A percentile compares a stretch with the other conserved stretches of the same genome.
These are phyloP conservation scores for Fistulifera pelliculosa DNA, from an alignment of 108 stramenopile genomes.

Conservation along the genomic window DNA sequence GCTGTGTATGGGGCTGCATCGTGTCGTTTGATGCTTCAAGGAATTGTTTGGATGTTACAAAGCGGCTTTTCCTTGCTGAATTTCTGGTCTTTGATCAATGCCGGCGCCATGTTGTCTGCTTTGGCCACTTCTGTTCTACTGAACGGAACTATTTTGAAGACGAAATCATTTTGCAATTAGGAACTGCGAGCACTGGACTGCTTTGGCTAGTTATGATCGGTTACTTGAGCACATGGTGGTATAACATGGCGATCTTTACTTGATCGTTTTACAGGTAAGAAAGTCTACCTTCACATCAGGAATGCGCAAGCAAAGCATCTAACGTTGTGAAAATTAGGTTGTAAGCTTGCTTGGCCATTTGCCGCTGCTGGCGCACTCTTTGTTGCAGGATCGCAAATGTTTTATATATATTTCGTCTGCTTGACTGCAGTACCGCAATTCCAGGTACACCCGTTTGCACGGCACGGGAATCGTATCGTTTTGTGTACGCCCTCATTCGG, in stretches of 20 bases:
- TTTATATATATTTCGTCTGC: slow-evolving; percentile 20
- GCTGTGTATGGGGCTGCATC: background rate
- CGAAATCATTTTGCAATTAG: slow-evolving; percentile 10
- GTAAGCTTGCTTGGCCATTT: slow-evolving; percentile 30
- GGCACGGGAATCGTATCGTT: slow-evolving; percentile 19
- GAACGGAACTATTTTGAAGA: slow-evolving; percentile 2
- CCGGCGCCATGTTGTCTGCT: slow-evolving; percentile 15
- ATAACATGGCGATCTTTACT: slow-evolving; percentile 33
- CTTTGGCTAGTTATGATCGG: slow-evolving; percentile 33
- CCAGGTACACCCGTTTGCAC: slow-evolving; percentile 16
- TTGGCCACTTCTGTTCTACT: slow-evolving; percentile 9
- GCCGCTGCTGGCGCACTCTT: slow-evolving; percentile 12
- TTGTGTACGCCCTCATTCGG: slow-evolving; percentile 25
- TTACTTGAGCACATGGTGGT: slow-evolving; percentile 27
- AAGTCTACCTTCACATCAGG: too few species aligned
- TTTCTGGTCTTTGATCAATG: slow-evolving; percentile 27
- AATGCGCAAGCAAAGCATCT: background rate
- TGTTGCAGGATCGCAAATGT: slow-evolving; percentile 29
- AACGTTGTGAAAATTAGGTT: slow-evolving; percentile 6
- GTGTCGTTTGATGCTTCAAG: background rate
- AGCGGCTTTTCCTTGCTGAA: slow-evolving; percentile 13
- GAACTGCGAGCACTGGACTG: slow-evolving; percentile 22
- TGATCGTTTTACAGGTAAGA: slow-evolving; percentile 6
- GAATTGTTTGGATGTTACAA: slow-evolving; percentile 5
- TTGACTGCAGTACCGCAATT: slow-evolving; percentile 17